Conservation (phyloP, 2,329 filamentous ascomycete genomes). For the Calonectria pteridis region DNA sequence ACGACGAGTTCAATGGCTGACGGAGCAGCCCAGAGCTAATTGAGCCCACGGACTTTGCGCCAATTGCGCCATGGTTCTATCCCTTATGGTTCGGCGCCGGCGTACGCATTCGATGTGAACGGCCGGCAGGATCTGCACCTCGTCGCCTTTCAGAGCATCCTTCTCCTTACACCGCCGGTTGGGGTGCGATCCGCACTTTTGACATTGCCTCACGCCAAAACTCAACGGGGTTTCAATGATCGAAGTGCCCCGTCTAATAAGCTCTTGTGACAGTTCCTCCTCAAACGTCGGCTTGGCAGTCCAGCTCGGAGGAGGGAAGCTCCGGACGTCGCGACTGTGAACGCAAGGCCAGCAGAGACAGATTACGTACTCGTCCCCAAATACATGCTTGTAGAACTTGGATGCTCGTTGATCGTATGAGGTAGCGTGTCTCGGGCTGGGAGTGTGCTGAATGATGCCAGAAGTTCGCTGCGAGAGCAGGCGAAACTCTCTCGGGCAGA, state of each 20-base stretch:
- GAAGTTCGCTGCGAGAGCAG: conserved; percentile 21
- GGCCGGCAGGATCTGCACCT: background rate
- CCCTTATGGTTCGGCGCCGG: background rate
- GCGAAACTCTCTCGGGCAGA: conserved; percentile 24
- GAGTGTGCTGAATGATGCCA: conserved; percentile 25
- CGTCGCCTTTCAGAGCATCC: conserved; percentile 4
- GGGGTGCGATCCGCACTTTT: conserved; percentile 32
- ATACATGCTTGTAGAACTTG: conserved; percentile 24
- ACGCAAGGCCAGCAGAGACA: conserved; percentile 40
- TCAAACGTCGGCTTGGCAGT: background rate
- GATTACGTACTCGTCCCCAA: conserved; percentile 26
- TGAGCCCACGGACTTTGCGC: background rate
- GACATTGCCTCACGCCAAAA: conserved; percentile 29
- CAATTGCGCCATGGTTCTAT: background rate
- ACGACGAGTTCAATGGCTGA: too few species aligned
- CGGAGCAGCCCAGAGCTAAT: background rate
- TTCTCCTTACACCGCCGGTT: conserved; percentile 27
- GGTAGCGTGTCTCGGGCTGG: conserved; percentile 10
- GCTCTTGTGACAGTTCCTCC: conserved; percentile 16
- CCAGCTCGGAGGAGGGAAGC: conserved; percentile 1
- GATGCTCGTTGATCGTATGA: conserved; percentile 6
- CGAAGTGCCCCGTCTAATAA: background rate
- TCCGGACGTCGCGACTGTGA: conserved; percentile 11
- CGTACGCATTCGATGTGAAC: background rate
- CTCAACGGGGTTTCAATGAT: conserved; percentile 21